phyloP scores from a whole-genome alignment of 164 flowering plant species.

The Vitis riparia region DNA sequence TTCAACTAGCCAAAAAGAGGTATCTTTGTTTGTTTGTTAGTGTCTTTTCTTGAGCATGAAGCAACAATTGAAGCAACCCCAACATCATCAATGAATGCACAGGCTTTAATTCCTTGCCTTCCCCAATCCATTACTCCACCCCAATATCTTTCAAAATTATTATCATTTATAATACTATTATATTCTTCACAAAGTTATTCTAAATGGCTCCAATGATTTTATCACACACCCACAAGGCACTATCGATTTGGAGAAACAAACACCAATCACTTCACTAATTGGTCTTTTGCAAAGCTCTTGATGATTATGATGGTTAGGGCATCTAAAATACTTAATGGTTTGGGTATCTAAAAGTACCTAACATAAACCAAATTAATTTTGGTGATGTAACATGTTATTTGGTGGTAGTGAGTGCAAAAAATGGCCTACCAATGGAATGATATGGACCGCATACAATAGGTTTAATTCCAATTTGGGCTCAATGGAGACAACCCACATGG shows the following conservation, averaged over 20 bases:
- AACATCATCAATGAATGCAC: not conserved
- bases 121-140: constrained; percentile 5
- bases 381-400: not conserved
- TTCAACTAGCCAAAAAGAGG: not conserved
- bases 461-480: too few relatives aligned
- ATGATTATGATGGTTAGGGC: too few relatives aligned
- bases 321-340: not conserved
- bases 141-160: not conserved
- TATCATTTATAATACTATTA: not conserved
- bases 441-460: too few relatives aligned
- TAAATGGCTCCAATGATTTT: too few relatives aligned
- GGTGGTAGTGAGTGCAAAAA: not conserved
- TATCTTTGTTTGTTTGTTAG: not conserved
- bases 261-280: not conserved
- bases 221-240: not conserved
- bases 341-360: constrained; percentile 9
- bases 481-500: too few relatives aligned
- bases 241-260: not conserved
- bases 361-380: not conserved
- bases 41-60: not conserved
- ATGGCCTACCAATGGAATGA: not conserved
- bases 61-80: too few relatives aligned
- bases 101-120: not conserved
- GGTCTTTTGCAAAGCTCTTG: too few relatives aligned
- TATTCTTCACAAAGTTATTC: too few relatives aligned